Base-by-base conservation (phyloP, 768 basidiomycete species). In the Chalciporus pseudorubinellus region DNA sequence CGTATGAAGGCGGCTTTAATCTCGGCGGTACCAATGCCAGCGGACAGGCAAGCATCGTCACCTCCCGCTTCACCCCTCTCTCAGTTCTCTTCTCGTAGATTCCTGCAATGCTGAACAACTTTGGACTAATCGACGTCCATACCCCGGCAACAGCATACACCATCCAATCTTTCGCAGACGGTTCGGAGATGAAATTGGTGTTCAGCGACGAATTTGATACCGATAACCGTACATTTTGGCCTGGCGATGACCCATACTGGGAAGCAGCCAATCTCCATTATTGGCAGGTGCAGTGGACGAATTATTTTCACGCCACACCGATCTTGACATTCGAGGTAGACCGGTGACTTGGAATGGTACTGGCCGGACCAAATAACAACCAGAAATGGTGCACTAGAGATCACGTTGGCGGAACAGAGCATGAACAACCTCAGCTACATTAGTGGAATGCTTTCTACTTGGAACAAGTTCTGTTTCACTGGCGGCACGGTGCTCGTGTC, bases 401-500 rank as follows among this genome's bases (percentile, higher is more conserved):
- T 95, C 61, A 91, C 86, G 2, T 70, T 95, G 59, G 81, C 70
- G 22, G 67, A 78, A 65, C 88, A 80, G 64, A 64, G 73, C 50
- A 89, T 77, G 38, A 87, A 95, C 64, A 79, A 79, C 51, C 72
- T 95, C 49, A 67, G 88, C 51, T 94, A 87, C 63, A 77, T 82
- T 60, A 83, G 88, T 38, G 87, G 82, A 13, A 72, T 91, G 75
- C 71, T 90, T 63, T 71, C 81, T 20, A 78, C 79, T 16, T 74
- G 84, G 90, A 97, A 97, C 71, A 94, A 95, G 69, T 89, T 98
- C 57, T 98, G 92, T 72, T 94, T 95, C 71, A 91, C 91, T 26
- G 92, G 90, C 33, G 94, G 94, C 36, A 75, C 90, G 51, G 74
- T 94, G 46, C 83, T 89, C 57, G 71, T 77, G 3, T 79, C 81